These are phyloP conservation scores for Peniophora sp. DNA, from an alignment of 1,284 basidiomycete species.

Conservation along the genomic window DNA sequence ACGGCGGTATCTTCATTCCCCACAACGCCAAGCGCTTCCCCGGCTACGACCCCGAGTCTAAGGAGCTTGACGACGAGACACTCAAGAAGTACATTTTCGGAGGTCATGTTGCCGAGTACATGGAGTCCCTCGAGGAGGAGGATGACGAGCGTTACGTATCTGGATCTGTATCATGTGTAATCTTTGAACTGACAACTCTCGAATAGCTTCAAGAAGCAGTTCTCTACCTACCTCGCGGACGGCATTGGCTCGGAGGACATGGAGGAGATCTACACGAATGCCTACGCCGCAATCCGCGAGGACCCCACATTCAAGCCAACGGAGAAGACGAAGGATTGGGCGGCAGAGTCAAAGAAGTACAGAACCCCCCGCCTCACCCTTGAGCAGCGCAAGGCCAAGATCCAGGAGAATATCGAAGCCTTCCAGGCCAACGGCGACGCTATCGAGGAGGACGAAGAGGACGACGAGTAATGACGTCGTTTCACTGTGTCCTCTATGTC, in stretches of 20 bases:
- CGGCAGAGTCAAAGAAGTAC: constrained; percentile 76
- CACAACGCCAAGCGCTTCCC: constrained; percentile 99
- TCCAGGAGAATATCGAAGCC: constrained; percentile 78
- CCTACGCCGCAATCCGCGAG: constrained; percentile 92
- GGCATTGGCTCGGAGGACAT: constrained; percentile 96
- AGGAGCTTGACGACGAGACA: constrained; percentile 91
- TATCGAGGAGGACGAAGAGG: constrained; percentile 38
- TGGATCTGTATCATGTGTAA: background rate
- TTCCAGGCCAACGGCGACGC: constrained; percentile 63
- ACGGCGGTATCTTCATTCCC: constrained; percentile 97
- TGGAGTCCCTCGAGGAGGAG: constrained; percentile 99
- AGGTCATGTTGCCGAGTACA: constrained; percentile 98
- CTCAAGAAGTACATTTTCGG: constrained; percentile 98
- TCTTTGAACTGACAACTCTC: background rate
- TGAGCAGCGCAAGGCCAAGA: constrained; percentile 71
- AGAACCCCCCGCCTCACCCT: constrained; percentile 66
- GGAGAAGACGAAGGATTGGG: constrained; percentile 93
- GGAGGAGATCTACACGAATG: constrained; percentile 91
- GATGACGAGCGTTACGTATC: constrained; percentile 83
- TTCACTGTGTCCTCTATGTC: background rate
- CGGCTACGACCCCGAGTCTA: constrained; percentile 91
- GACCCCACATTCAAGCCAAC: constrained; percentile 88
- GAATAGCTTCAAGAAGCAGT: constrained; percentile 95
- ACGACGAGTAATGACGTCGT: constrained; percentile 37
- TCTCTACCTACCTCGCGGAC: constrained; percentile 91